Percentiles rank a stretch among this genome's conserved stretches.
Evolutionary conservation across 495 filamentous ascomycete species (phyloP).

Genomic region (Penicillium mononematosum): DNA sequence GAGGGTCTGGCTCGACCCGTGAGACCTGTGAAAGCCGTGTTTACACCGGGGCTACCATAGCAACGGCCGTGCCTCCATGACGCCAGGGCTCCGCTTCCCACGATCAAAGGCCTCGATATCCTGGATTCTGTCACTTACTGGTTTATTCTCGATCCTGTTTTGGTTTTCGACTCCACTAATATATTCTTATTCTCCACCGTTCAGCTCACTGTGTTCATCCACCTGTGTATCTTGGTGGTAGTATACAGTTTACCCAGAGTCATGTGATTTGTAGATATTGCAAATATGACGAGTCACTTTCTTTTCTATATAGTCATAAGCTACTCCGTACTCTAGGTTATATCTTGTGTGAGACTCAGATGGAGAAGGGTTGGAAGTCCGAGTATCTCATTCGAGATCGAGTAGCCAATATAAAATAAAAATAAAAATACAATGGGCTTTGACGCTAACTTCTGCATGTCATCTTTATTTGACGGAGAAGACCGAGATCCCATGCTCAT

Average conservation of each 20-base stretch:
- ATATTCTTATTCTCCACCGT: slow-evolving; percentile 27
- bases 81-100: slow-evolving; percentile 29
- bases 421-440: neutral
- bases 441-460: neutral
- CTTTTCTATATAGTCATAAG: neutral
- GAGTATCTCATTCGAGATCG: neutral
- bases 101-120: slow-evolving; percentile 9
- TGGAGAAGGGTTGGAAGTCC: neutral
- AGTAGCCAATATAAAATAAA: neutral
- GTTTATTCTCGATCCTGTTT: slow-evolving; percentile 24
- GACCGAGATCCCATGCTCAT: neutral
- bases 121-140: slow-evolving; percentile 20
- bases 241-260: slow-evolving; percentile 1
- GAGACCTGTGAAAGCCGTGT: slow-evolving; percentile 31
- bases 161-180: slow-evolving; percentile 18
- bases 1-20: slow-evolving; percentile 24
- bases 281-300: neutral
- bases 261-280: slow-evolving; percentile 19
- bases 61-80: slow-evolving; percentile 39
- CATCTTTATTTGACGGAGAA: neutral
- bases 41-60: slow-evolving; percentile 47
- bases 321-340: neutral
- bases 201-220: slow-evolving; percentile 22
- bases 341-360: neutral
- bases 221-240: neutral